phyloP scores from a whole-genome alignment of 2,329 filamentous ascomycete species.

The Rutstroemia sydowiana region DNA sequence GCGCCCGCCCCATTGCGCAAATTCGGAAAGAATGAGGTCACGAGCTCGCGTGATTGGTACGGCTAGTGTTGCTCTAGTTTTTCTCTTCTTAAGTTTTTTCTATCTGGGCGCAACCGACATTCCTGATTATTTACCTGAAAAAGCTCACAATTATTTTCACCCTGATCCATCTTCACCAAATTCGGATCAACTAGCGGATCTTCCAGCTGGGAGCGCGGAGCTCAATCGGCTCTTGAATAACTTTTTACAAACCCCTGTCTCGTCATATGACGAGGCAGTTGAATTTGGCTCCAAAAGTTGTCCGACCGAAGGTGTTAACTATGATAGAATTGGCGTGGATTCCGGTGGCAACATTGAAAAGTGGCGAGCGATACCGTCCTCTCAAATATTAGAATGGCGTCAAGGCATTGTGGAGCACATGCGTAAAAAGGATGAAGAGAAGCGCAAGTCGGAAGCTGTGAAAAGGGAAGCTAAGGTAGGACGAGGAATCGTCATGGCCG shows the following conservation, averaged over 20 bases:
- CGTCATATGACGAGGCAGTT: slow-evolving; percentile 14
- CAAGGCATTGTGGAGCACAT: slow-evolving; percentile 12
- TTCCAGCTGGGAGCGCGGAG: background rate
- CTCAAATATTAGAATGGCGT: slow-evolving; percentile 15
- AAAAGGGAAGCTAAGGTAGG: background rate
- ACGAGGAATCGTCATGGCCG: slow-evolving; percentile 20
- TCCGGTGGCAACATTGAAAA: slow-evolving; percentile 10
- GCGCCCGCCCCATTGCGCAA: too few relatives aligned
- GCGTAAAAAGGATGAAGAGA: slow-evolving; percentile 1
- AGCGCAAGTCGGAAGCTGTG: background rate
- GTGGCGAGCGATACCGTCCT: slow-evolving; percentile 14
- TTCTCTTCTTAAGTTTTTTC: background rate
- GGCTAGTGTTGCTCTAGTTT: background rate
- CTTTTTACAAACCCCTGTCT: slow-evolving; percentile 9
- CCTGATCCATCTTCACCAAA: too few relatives aligned
- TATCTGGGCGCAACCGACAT: background rate
- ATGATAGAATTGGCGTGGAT: slow-evolving; percentile 11
- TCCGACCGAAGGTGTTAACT: slow-evolving; percentile 16
- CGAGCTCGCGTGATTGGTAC: background rate
- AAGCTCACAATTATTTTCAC: slow-evolving; percentile 2
- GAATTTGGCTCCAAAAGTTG: slow-evolving; percentile 11
- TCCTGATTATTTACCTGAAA: background rate
- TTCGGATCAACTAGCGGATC: too few relatives aligned
- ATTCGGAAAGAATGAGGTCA: too few relatives aligned
- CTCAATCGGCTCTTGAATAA: slow-evolving; percentile 1